Conservation (phyloP, 805 yeast species). For the Debaryomyces hansenii region DNA sequence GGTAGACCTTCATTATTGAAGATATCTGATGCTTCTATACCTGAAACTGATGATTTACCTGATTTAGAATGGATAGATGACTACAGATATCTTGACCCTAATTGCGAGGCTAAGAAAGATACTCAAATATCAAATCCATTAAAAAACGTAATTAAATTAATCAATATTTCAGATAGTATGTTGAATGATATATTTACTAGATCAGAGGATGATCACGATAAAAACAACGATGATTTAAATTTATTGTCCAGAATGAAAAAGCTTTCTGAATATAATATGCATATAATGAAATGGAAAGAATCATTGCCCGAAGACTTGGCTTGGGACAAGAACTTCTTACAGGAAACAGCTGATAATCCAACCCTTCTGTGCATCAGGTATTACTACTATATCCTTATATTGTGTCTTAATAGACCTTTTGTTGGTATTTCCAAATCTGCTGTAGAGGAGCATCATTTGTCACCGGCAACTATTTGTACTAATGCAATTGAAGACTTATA, state of each 20-base stretch:
- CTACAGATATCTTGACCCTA: conserved; percentile 39
- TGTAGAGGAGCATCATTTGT: conserved; percentile 15
- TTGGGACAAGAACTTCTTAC: conserved; percentile 48
- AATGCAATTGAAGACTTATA: conserved; percentile 44
- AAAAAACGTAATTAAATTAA: conserved; percentile 41
- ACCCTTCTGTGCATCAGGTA: conserved; percentile 53
- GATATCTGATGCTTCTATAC: conserved; percentile 58
- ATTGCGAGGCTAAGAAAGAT: conserved; percentile 16
- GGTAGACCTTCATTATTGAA: conserved; percentile 60
- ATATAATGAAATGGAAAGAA: conserved; percentile 53
- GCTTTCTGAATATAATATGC: conserved; percentile 46
- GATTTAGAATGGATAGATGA: conserved; percentile 65
- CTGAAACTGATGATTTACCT: conserved; percentile 58
- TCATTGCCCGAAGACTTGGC: conserved; percentile 47
- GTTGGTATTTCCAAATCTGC: conserved; percentile 35
- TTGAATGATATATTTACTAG: conserved; percentile 45
- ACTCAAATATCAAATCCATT: conserved; percentile 44
- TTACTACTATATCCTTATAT: conserved; percentile 55
- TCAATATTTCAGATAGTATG: conserved; percentile 45
- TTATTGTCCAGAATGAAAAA: conserved; percentile 39
- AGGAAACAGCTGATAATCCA: conserved; percentile 49
- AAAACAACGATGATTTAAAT: conserved; percentile 39
- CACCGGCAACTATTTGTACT: conserved; percentile 36
- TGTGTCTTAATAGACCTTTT: conserved; percentile 64
- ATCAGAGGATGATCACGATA: conserved; percentile 29